Percentiles rank a stretch among this genome's conserved stretches.
phyloP scores from a whole-genome alignment of 108 stramenopile species.

The Phaeodactylum tricornutum region DNA sequence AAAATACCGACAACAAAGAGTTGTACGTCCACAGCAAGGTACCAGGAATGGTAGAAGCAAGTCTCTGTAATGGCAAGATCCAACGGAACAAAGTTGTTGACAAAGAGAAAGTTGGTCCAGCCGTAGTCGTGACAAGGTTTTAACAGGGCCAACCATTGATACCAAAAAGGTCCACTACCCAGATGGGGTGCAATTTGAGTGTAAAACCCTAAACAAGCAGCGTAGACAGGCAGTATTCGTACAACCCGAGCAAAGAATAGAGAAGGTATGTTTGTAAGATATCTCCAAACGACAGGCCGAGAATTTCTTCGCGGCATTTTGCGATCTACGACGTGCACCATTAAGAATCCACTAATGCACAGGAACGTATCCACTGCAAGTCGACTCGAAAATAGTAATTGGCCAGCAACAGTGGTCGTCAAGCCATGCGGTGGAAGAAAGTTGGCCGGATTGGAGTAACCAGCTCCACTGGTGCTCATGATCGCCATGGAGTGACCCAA shows the following conservation, averaged over 20 bases:
- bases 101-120: constrained; percentile 48
- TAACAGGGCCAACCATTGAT: constrained; percentile 36
- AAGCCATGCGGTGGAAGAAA: constrained; percentile 38
- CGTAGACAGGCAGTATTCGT: constrained; percentile 39
- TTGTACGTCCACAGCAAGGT: constrained; percentile 54
- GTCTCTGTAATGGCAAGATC: constrained; percentile 27
- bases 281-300: not conserved
- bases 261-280: not conserved
- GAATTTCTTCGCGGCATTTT: constrained; percentile 10
- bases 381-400: constrained; percentile 33
- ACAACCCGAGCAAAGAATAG: constrained; percentile 18
- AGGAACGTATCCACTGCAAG: constrained; percentile 54
- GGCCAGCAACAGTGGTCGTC: constrained; percentile 28
- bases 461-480: constrained; percentile 25
- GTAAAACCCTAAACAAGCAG: constrained; percentile 30
- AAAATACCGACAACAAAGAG: constrained; percentile 25
- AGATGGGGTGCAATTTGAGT: constrained; percentile 31
- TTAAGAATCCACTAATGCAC: constrained; percentile 40
- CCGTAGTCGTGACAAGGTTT: constrained; percentile 26
- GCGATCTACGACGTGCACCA: constrained; percentile 20
- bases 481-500: constrained; percentile 44
- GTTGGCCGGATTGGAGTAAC: constrained; percentile 32
- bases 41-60: constrained; percentile 59
- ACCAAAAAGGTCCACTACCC: constrained; percentile 48
- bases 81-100: constrained; percentile 45